Conservation (phyloP, 345 rosid species). For the Draba incana region DNA sequence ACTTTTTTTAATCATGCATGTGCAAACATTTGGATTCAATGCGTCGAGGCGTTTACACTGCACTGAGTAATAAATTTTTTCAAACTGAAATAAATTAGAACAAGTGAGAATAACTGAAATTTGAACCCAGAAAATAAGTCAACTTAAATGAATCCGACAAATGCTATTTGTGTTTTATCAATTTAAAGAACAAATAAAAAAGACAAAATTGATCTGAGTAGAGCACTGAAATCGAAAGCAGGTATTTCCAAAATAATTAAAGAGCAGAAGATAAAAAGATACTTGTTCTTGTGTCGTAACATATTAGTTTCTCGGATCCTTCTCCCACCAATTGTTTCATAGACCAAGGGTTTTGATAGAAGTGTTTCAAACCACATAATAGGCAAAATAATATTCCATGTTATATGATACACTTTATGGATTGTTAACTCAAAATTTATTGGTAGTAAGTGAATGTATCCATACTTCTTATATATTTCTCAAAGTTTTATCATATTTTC, state of each 20-base stretch:
- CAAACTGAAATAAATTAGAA: neutral
- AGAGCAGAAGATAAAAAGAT: neutral
- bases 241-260: neutral
- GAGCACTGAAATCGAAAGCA: slow-evolving; percentile 8
- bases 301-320: neutral
- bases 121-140: slow-evolving; percentile 6
- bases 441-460: too few relatives aligned
- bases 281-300: neutral
- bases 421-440: too few relatives aligned
- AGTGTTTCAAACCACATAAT: neutral
- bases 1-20: slow-evolving; percentile 4
- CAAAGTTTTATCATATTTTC: too few relatives aligned
- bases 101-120: neutral
- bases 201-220: neutral
- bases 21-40: neutral
- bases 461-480: too few relatives aligned
- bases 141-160: slow-evolving; percentile 20
- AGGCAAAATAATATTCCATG: too few relatives aligned
- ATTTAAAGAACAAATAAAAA: neutral
- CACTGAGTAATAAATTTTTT: neutral
- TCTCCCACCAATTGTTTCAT: neutral
- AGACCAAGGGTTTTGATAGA: neutral
- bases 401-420: too few relatives aligned
- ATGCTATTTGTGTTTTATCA: neutral
- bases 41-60: slow-evolving; percentile 5